Percentiles rank a stretch among this genome's conserved stretches.
Conservation (phyloP, 305 asterid species). For the Solanum hybrid region DNA sequence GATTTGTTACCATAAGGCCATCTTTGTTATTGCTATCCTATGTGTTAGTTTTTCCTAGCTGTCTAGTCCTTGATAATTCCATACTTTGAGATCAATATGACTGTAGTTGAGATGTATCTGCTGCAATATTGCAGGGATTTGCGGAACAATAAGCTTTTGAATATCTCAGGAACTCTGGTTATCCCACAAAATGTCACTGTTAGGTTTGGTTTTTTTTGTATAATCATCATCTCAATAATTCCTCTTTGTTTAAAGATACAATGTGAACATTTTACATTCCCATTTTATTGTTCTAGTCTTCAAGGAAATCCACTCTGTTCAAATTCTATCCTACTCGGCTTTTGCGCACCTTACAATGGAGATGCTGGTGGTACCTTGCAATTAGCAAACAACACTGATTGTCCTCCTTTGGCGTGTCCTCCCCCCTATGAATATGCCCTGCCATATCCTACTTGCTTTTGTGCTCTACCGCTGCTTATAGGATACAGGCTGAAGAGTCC, state of each 20-base stretch:
- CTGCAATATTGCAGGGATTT: conserved; percentile 65
- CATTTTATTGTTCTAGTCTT: conserved; percentile 43
- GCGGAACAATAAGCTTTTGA: conserved; percentile 42
- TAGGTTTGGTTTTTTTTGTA: conserved; percentile 39
- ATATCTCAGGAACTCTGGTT: conserved; percentile 40
- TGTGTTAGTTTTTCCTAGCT: neutral
- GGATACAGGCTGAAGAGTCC: conserved; percentile 95
- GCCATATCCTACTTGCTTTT: conserved; percentile 56
- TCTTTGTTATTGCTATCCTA: conserved; percentile 2
- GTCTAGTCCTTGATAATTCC: neutral
- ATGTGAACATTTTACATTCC: neutral
- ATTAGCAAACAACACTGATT: conserved; percentile 19
- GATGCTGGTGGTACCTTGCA: conserved; percentile 23
- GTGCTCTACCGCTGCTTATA: conserved; percentile 72
- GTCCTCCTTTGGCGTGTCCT: conserved; percentile 56
- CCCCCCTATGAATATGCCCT: conserved; percentile 52
- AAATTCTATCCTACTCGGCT: conserved; percentile 15
- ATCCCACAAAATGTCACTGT: conserved; percentile 49
- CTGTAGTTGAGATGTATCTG: conserved; percentile 3
- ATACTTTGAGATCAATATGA: neutral
- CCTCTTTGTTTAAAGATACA: neutral
- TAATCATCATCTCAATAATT: neutral
- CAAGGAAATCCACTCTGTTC: conserved; percentile 73
- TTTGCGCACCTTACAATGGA: conserved; percentile 49
- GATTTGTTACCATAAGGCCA: neutral